Base-by-base conservation (phyloP, 306 rosid genomes). In the Trifolium dubium region DNA sequence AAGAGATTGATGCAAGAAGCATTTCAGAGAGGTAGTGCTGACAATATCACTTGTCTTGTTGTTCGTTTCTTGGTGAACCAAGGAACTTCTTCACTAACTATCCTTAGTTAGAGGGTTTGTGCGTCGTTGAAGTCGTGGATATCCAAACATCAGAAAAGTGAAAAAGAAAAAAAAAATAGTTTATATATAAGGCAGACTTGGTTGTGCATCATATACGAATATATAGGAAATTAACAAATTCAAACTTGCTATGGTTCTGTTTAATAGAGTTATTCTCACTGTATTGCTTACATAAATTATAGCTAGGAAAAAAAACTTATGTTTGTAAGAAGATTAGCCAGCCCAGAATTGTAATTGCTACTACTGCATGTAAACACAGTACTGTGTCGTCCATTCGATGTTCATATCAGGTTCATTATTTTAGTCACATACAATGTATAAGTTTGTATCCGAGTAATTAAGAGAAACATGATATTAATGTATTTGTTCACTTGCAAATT, bases 1-100 rank as follows among this genome's bases (percentile, higher is more conserved):
- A 92, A 91, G 85, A 89, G 87, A 75, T 80, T 93, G 83, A 82
- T 91, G 92, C 87, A 79, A 72, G 98, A 93, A 85, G 98, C 98
- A 75, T 83, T 53, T 64, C 89, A 86, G 76, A 89, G 97, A 86
- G 97, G 98, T 11, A 93, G 98, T 67, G 91, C 98, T 32, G 98
- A 93, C 79, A 93, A 93, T 72, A 89, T 93, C 78, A 93, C 98
- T 8, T 86, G 90, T 10, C 93, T 93, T 23, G 98, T 93, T 12
- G 98, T 93, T 51, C 98, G 98, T 74, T 93, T 93, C 92, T 83
- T 85, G 85, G 77, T 76, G 59, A 82, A 85, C 76, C 89, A 85
- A 76, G 93, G 82, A 15, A 75, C 80, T 69, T 68, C 93, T 53
- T 82, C 91, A 13, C 2, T 59, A 82, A 71, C 79, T 66, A 43